Evolutionary conservation across 768 basidiomycete genomes (phyloP).

Genomic region (Tricholoma sp.): DNA sequence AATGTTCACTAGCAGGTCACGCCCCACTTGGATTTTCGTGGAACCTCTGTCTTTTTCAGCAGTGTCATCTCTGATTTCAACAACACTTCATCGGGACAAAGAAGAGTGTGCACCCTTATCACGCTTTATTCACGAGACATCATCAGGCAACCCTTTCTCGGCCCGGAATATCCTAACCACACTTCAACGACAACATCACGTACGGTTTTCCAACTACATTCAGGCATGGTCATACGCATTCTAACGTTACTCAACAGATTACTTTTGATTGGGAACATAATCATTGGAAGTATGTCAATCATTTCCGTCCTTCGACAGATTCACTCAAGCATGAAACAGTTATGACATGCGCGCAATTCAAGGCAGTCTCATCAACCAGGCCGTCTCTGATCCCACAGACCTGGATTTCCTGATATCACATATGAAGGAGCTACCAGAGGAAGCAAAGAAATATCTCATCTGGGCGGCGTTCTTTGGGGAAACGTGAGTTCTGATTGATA

Average conservation of each 20-base stretch:
- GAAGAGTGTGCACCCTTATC: slow-evolving; percentile 53
- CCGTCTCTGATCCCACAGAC: slow-evolving; percentile 56
- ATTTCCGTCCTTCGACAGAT: background rate
- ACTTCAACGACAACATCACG: slow-evolving; percentile 58
- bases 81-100: slow-evolving; percentile 53
- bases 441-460: slow-evolving; percentile 59
- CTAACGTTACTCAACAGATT: slow-evolving; percentile 35
- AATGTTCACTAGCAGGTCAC: slow-evolving; percentile 55
- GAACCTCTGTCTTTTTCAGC: slow-evolving; percentile 57
- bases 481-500: slow-evolving; percentile 37
- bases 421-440: slow-evolving; percentile 55
- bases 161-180: slow-evolving; percentile 60
- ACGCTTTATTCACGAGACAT: slow-evolving; percentile 48
- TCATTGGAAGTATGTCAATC: slow-evolving; percentile 53
- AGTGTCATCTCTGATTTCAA: slow-evolving; percentile 54
- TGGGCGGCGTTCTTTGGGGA: slow-evolving; percentile 76
- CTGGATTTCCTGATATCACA: slow-evolving; percentile 56
- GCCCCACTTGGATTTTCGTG: slow-evolving; percentile 63
- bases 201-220: slow-evolving; percentile 24
- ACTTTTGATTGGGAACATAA: slow-evolving; percentile 62
- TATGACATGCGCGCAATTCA: slow-evolving; percentile 56
- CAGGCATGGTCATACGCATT: background rate
- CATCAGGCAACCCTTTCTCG: slow-evolving; percentile 68
- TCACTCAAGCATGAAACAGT: slow-evolving; percentile 22
- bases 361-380: slow-evolving; percentile 45